A percentile compares a stretch with the other conserved stretches of the same genome.
Conservation (phyloP, 345 rosid species). For the Gossypium ekmanianum region DNA sequence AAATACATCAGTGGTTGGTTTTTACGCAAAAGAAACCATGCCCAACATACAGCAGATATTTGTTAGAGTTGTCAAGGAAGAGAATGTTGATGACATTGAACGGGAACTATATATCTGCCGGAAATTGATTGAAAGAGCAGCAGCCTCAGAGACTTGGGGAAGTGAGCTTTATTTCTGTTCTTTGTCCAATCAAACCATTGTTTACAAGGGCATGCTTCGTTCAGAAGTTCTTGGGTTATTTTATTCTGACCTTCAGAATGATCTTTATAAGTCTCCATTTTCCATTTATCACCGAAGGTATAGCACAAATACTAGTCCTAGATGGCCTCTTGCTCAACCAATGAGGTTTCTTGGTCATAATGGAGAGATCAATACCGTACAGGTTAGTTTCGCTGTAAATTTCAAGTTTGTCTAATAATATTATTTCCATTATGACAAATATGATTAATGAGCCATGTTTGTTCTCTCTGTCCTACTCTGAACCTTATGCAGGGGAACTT, state of each 20-base stretch:
- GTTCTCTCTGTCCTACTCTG: slow-evolving; percentile 11
- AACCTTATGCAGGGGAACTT: slow-evolving; percentile 71
- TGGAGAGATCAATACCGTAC: slow-evolving; percentile 98
- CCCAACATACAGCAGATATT: slow-evolving; percentile 92
- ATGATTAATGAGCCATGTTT: slow-evolving; percentile 6
- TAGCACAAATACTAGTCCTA: slow-evolving; percentile 98
- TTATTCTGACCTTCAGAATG: slow-evolving; percentile 78
- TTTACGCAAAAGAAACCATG: slow-evolving; percentile 90
- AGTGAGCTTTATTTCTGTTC: slow-evolving; percentile 87
- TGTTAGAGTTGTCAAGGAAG: slow-evolving; percentile 82
- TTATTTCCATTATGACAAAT: background rate
- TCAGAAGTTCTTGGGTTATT: slow-evolving; percentile 89
- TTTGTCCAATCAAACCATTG: slow-evolving; percentile 86
- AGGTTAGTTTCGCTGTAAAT: slow-evolving; percentile 41
- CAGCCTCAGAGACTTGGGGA: slow-evolving; percentile 69
- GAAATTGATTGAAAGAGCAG: slow-evolving; percentile 75
- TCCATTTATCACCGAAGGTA: slow-evolving; percentile 96
- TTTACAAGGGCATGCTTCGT: slow-evolving; percentile 99
- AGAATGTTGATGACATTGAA: slow-evolving; percentile 83
- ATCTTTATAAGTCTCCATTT: slow-evolving; percentile 69
- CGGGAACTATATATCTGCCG: slow-evolving; percentile 91
- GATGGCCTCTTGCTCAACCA: slow-evolving; percentile 99
- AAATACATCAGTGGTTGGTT: slow-evolving; percentile 79
- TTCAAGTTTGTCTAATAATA: background rate
- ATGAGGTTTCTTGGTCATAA: slow-evolving; percentile 99